These are phyloP conservation scores for Hymenochaete sp. DNA, from an alignment of 1,284 basidiomycete genomes.

Conservation along the genomic window DNA sequence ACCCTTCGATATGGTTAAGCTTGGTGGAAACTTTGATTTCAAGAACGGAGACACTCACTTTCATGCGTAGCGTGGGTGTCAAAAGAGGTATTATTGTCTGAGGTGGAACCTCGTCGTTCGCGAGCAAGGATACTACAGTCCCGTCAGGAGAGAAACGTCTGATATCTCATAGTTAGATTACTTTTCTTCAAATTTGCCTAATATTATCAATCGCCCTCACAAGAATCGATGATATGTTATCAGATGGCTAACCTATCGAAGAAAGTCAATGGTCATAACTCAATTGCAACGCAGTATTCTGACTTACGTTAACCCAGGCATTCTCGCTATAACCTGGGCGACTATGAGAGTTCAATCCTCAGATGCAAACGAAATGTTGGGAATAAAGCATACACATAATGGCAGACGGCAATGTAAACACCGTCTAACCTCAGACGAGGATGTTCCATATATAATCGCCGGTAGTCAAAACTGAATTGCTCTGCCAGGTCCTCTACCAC, in stretches of 20 bases:
- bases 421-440: conserved; percentile 80
- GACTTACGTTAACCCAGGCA: conserved; percentile 72
- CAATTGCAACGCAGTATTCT: conserved; percentile 2
- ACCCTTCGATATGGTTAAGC: conserved; percentile 37
- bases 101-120: conserved; percentile 73
- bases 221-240: conserved; percentile 80
- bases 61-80: conserved; percentile 69
- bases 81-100: conserved; percentile 71
- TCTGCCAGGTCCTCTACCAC: conserved; percentile 40
- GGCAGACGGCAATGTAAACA: conserved; percentile 84
- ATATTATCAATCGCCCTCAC: conserved; percentile 35
- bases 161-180: conserved; percentile 18
- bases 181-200: not conserved
- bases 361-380: conserved; percentile 7
- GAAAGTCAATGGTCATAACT: not conserved
- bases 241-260: conserved; percentile 54
- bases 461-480: conserved; percentile 53
- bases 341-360: conserved; percentile 30
- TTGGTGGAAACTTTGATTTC: not conserved
- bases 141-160: conserved; percentile 88
- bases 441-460: conserved; percentile 71
- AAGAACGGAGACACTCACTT: conserved; percentile 38
- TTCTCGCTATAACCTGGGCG: conserved; percentile 74
- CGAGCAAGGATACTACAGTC: conserved; percentile 75
- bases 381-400: conserved; percentile 56